Evolutionary conservation across 2,329 filamentous ascomycete genomes (phyloP), one percentile per base, ranked within the genome.

Genomic region (Trichophyton simii): DNA sequence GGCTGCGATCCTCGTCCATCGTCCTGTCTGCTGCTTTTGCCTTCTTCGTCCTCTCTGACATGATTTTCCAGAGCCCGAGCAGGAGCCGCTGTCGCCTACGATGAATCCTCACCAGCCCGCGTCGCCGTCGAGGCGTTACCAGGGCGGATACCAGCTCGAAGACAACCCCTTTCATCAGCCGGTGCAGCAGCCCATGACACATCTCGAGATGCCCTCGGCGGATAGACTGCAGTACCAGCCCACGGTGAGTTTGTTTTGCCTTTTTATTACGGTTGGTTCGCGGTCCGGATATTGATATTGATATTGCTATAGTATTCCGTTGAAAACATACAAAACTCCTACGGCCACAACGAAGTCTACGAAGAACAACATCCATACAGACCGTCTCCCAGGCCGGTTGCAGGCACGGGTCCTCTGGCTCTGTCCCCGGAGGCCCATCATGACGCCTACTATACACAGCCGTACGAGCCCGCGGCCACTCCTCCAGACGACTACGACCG

Each of bases 401-500:
- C 80, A 48, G 46, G 46, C 3, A 5, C 20, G 9, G 18, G 18
- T 3, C 79, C 79, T 64, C 79, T 80, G 62, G 87, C 85, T 3
- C 76, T 96, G 63, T 85, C 90, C 69, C 91, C 92, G 8, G 86
- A 95, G 72, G 85, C 86, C 62, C 90, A 96, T 69, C 89, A 94
- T 71, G 89, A 96, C 73, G 83, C 84, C 61, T 96, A 96, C 77
- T 92, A 88, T 73, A 89, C 86, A 67, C 84, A 87, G 66, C 87
- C 89, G 0, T 95, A 95, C 73, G 83, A 91, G 66, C 88, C 89
- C 11, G 78, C 82, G 8, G 80, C 80, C 3, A 71, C 71, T 0
- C 72, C 72, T 0, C 77, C 83, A 42, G 83, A 86, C 22, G 79
- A 81, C 63, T 79, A 80, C 64, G 81, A 84, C 55, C 67, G 80